phyloP scores from a whole-genome alignment of 2,329 filamentous ascomycete genomes.

The Diaporthe citrichinensis region DNA sequence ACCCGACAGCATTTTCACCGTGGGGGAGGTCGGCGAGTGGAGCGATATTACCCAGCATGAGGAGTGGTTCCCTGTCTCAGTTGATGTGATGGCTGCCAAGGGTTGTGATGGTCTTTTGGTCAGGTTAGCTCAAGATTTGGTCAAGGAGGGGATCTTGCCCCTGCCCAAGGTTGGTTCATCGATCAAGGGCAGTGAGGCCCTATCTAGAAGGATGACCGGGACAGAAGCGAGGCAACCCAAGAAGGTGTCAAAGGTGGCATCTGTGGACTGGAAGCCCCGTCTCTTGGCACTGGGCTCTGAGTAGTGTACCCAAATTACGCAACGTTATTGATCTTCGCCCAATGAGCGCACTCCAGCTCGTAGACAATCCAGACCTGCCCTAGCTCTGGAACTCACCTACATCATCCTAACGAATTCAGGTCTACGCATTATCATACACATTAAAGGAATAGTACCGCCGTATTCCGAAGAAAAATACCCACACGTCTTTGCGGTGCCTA shows the following conservation, averaged over 20 bases:
- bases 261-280: background rate
- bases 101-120: background rate
- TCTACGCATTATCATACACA: too few species aligned
- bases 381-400: too few species aligned
- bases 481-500: too few species aligned
- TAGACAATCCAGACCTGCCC: too few species aligned
- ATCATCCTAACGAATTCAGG: too few species aligned
- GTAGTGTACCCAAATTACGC: background rate
- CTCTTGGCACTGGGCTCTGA: background rate
- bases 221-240: too few species aligned
- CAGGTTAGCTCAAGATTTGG: background rate
- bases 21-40: background rate
- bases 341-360: too few species aligned
- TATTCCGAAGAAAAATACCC: too few species aligned
- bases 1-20: background rate
- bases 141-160: background rate
- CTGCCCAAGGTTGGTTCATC: slow-evolving; percentile 1
- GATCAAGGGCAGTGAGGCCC: background rate
- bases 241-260: background rate
- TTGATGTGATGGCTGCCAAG: background rate
- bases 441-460: too few species aligned
- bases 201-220: background rate
- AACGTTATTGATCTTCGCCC: too few species aligned
- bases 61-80: background rate
- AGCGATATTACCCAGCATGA: background rate